Base-by-base conservation (phyloP, 345 rosid species). In the Carallia brachiata region DNA sequence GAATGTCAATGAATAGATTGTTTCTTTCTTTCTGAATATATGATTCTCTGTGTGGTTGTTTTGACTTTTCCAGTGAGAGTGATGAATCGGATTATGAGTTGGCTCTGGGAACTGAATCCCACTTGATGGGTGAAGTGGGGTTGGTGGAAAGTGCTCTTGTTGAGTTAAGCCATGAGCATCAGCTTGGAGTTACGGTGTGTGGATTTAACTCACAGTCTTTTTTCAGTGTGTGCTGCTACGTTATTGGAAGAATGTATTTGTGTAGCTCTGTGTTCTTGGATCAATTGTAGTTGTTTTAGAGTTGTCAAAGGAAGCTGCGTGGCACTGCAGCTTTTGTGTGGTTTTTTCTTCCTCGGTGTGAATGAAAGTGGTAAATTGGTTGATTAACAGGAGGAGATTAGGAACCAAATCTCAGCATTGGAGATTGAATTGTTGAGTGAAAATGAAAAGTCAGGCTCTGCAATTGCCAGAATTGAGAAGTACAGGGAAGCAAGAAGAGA, bases 311-410 rank as follows among this genome's bases (percentile, higher is more conserved):
- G 48, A 36, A 27, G 27, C 28, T 36, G 61, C 32, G 62, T 67
- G 6, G 67, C 6, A 44, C 17, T 28, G 71, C 13, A 44, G n/a
- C 31, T 8, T 52, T 23, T 58, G 19, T n/a, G n/a, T 64, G 37
- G 36, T 18, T 69, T 56, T 5, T 44, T 61, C 54, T 15, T 34
- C 6, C 57, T 17, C 62, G 23, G 13, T 12, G 31, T 55, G 61
- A 52, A 17, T 58, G n/a, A 53, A 52, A 73, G 19, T 68, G 57
- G 28, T 23, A 39, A 73, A 65, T 44, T 60, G 50, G 60, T 73
- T 75, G 68, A 66, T 66, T 64, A 58, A 70, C 89, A 92, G 97
- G 97, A 92, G 36, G 97, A 88, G 60, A 85, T 95, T 73, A 87
- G 96, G 84, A 85, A 74, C 71, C 81, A 77, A 77, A 78, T 89